phyloP scores from a whole-genome alignment of 768 basidiomycete genomes.

The Hemileccinum impolitum region DNA sequence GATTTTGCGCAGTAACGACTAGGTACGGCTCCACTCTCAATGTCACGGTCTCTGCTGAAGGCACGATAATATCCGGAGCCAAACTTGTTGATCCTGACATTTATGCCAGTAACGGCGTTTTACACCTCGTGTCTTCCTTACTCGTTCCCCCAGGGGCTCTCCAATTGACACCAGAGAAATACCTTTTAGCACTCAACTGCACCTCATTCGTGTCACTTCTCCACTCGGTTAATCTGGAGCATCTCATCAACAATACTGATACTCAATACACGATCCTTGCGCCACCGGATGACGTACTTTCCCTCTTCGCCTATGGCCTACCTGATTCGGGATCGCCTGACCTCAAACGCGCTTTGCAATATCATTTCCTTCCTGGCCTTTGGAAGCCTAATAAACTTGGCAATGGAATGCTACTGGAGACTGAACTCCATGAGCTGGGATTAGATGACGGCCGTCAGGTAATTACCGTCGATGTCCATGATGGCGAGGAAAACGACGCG shows the following conservation, averaged over 20 bases:
- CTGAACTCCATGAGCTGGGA: constrained; percentile 70
- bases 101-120: constrained; percentile 91
- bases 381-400: constrained; percentile 69
- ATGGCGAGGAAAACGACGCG: constrained; percentile 44
- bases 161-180: constrained; percentile 89
- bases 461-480: constrained; percentile 59
- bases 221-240: constrained; percentile 73
- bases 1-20: constrained; percentile 56
- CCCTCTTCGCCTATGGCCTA: constrained; percentile 48
- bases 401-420: constrained; percentile 75
- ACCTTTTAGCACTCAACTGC: constrained; percentile 88
- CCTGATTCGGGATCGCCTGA: constrained; percentile 67
- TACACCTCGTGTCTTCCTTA: constrained; percentile 84
- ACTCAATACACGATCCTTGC: constrained; percentile 86
- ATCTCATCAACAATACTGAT: constrained; percentile 67
- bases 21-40: constrained; percentile 65
- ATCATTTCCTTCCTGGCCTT: constrained; percentile 88
- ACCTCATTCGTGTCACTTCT: constrained; percentile 86
- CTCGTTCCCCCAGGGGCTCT: constrained; percentile 75
- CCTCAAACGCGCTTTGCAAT: constrained; percentile 70
- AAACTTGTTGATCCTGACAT: constrained; percentile 74
- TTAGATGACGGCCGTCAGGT: constrained; percentile 70
- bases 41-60: constrained; percentile 51
- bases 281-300: constrained; percentile 81
- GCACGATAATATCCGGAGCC: constrained; percentile 54